Evolutionary conservation across 1,284 basidiomycete species (phyloP), one percentile per base, ranked within the genome.

Genomic region (Puccinia polysora): DNA sequence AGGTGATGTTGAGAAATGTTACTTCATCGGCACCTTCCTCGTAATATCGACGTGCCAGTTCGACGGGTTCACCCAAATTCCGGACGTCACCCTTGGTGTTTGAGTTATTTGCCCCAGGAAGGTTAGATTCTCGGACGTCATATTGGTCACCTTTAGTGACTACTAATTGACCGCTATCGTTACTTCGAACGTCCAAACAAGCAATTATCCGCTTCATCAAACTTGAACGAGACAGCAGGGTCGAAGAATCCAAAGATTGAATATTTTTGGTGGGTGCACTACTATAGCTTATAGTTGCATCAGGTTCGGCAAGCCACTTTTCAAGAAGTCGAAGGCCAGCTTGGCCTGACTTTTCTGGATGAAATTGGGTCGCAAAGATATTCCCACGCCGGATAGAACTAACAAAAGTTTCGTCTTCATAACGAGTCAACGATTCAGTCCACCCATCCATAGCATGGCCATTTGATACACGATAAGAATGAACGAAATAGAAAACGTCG

Each of bases 131-230:
- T 71, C 95, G 89, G 15, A 97, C 95, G 78, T 97, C 92, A 82
- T 99, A 99, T 79, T 96, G 94, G 81, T 99, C 96, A 69, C 96
- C 96, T 82, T 99, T 99, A 60, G 96, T 99, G 1, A 99, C 96
- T 72, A 99, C 94, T 64, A 99, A 87, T 80, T 99, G 96, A 55
- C 96, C 96, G 23, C 38, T 65, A 80, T 99, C 96, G 82, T 98
- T 98, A 45, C 91, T 87, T 52, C 96, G 88, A 38, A 99, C 95
- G 80, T 99, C 96, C 85, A 99, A 88, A 80, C 96, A 98, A 14
- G 96, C 96, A 72, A 98, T 88, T 78, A 99, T 89, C 70, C 96
- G 90, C 80, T 91, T 95, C 4, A 93, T 96, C 74, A 95, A 85
- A 5, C 86, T 85, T 76, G 89, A 1, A 75, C 65, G 81, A 75